phyloP scores from a whole-genome alignment of 2,329 filamentous ascomycete genomes.

The Botrytis fabae region DNA sequence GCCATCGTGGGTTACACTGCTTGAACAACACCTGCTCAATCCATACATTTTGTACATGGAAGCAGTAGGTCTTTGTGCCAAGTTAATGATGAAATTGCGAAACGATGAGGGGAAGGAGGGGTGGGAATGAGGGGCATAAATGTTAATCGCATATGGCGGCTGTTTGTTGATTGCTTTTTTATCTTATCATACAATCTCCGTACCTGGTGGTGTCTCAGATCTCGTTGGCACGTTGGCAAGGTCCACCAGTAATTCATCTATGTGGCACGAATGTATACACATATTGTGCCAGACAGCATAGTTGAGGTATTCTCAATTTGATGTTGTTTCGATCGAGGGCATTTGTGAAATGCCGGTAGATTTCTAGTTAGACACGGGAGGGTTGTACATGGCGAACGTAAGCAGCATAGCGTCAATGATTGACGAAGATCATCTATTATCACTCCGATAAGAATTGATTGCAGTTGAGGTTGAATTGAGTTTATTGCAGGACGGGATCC shows the following conservation, averaged over 20 bases:
- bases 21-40: slow-evolving; percentile 1
- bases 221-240: slow-evolving; percentile 16
- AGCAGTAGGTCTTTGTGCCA: neutral
- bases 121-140: slow-evolving; percentile 16
- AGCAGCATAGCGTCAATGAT: slow-evolving; percentile 10
- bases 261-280: neutral
- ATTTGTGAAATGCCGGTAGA: slow-evolving; percentile 15
- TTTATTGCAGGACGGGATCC: neutral
- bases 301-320: neutral
- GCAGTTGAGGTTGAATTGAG: neutral
- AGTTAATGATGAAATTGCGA: slow-evolving; percentile 16
- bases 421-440: neutral
- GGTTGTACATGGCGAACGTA: slow-evolving; percentile 8
- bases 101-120: slow-evolving; percentile 19
- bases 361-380: neutral
- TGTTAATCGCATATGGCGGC: slow-evolving; percentile 21
- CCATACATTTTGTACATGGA: neutral
- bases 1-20: slow-evolving; percentile 12
- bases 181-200: slow-evolving; percentile 7
- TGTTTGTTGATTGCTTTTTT: neutral
- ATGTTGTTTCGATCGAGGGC: neutral
- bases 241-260: neutral
- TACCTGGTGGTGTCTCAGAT: slow-evolving; percentile 21
- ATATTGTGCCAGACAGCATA: neutral
- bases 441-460: slow-evolving; percentile 13